A percentile compares a stretch with the other conserved stretches of the same genome.
Conservation (phyloP, 495 filamentous ascomycete genomes). For the Penicillium lividum region DNA sequence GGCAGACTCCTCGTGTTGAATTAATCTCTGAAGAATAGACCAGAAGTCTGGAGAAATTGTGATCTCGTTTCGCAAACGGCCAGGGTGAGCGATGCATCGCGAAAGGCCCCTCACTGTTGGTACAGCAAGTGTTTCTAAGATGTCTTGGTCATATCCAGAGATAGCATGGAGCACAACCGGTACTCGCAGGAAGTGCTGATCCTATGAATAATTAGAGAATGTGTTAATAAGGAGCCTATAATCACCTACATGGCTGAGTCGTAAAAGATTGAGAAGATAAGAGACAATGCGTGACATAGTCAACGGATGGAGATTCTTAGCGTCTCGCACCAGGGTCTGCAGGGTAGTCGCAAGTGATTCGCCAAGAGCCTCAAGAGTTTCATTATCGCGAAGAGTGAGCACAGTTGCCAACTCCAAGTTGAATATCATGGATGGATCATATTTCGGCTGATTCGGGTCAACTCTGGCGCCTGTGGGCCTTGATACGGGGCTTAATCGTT, state of each 20-base stretch:
- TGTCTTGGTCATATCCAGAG: slow-evolving; percentile 77
- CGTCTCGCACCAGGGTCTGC: slow-evolving; percentile 78
- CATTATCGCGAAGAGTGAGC: slow-evolving; percentile 72
- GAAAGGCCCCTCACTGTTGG: slow-evolving; percentile 76
- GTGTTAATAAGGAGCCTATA: neutral
- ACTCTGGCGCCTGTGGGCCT: slow-evolving; percentile 43
- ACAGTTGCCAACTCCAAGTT: slow-evolving; percentile 87
- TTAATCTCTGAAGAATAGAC: slow-evolving; percentile 80
- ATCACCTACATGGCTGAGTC: slow-evolving; percentile 80
- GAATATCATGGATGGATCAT: slow-evolving; percentile 86
- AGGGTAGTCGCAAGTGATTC: slow-evolving; percentile 77
- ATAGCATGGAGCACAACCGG: slow-evolving; percentile 93
- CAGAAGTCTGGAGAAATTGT: slow-evolving; percentile 97
- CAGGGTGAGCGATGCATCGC: slow-evolving; percentile 73
- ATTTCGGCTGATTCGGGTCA: slow-evolving; percentile 60
- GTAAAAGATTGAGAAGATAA: slow-evolving; percentile 81
- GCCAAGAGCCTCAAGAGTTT: slow-evolving; percentile 70
- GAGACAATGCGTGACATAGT: slow-evolving; percentile 80
- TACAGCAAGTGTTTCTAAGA: slow-evolving; percentile 71
- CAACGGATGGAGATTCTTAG: slow-evolving; percentile 73
- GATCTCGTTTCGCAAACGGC: slow-evolving; percentile 82
- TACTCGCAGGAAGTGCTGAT: slow-evolving; percentile 85
- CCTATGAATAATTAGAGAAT: slow-evolving; percentile 51
- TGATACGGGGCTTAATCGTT: slow-evolving; percentile 60
- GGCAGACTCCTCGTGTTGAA: slow-evolving; percentile 65